Evolutionary conservation across 345 rosid species (phyloP).

Genomic region (Aegle marmelos): DNA sequence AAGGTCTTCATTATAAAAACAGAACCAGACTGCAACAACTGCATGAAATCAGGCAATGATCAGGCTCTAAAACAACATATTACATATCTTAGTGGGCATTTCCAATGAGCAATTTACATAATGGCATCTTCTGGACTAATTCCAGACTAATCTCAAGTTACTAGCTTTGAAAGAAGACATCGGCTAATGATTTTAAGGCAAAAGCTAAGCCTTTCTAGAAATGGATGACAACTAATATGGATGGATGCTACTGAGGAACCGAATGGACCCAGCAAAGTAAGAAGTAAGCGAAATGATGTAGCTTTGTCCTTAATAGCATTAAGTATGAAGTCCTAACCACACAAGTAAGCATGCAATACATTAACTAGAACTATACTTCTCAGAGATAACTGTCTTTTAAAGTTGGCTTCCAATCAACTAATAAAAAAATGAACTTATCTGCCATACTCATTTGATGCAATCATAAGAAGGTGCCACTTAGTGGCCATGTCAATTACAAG

Average conservation of each 20-base stretch:
- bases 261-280: not conserved
- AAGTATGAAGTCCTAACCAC: not conserved
- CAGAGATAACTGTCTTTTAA: not conserved
- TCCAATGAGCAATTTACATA: not conserved
- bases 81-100: not conserved
- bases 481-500: not conserved
- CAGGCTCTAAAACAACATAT: not conserved
- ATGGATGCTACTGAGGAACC: not conserved
- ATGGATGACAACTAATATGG: not conserved
- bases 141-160: not conserved
- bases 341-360: not conserved
- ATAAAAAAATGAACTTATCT: not conserved
- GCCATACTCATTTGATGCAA: not conserved
- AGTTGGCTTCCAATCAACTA: not conserved
- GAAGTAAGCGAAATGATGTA: not conserved
- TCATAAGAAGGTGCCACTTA: not conserved
- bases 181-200: not conserved
- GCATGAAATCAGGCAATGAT: not conserved
- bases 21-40: not conserved
- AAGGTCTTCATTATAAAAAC: not conserved
- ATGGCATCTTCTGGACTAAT: not conserved
- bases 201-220: not conserved
- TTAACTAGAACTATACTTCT: not conserved
- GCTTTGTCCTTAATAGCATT: not conserved
- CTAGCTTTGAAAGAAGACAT: not conserved